Percentiles rank a stretch among this genome's conserved stretches.
Evolutionary conservation across 805 yeast genomes (phyloP).

Genomic region (Barnettozyma sucrosica): DNA sequence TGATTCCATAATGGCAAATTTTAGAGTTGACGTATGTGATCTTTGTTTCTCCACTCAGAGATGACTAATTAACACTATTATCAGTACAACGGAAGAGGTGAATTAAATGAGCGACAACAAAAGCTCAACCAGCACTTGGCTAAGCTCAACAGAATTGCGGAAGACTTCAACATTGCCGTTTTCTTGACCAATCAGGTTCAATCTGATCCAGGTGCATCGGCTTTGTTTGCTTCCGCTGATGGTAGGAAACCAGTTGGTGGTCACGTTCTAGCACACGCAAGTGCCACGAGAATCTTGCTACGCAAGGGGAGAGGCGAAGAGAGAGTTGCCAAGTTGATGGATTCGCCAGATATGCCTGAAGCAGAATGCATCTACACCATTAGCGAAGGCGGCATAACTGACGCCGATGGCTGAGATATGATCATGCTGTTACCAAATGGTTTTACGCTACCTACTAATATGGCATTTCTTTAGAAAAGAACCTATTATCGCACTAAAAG

Average conservation of each 20-base stretch:
- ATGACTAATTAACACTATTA: background rate
- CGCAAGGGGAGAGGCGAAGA: conserved; percentile 77
- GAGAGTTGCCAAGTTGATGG: conserved; percentile 73
- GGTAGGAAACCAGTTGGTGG: conserved; percentile 85
- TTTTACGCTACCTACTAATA: too few relatives aligned
- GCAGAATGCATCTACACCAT: conserved; percentile 71
- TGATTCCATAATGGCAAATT: conserved; percentile 75
- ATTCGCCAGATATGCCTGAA: conserved; percentile 80
- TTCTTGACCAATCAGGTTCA: conserved; percentile 75
- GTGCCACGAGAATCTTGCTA: conserved; percentile 68
- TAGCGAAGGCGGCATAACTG: conserved; percentile 63
- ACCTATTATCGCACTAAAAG: background rate
- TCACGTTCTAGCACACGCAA: conserved; percentile 75
- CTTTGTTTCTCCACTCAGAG: background rate
- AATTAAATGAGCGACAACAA: conserved; percentile 69
- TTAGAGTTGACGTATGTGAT: conserved; percentile 55
- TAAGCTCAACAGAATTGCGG: conserved; percentile 54
- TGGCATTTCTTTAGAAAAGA: background rate
- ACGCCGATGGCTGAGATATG: conserved; percentile 30
- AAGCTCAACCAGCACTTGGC: conserved; percentile 53
- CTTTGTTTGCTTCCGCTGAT: conserved; percentile 73
- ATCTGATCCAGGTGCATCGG: conserved; percentile 79
- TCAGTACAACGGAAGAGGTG: conserved; percentile 67
- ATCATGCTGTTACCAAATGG: background rate
- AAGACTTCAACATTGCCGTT: conserved; percentile 73